A percentile compares a stretch with the other conserved stretches of the same genome.
phyloP scores from a whole-genome alignment of 1,284 basidiomycete genomes.

The Agroathelia rolfsii region DNA sequence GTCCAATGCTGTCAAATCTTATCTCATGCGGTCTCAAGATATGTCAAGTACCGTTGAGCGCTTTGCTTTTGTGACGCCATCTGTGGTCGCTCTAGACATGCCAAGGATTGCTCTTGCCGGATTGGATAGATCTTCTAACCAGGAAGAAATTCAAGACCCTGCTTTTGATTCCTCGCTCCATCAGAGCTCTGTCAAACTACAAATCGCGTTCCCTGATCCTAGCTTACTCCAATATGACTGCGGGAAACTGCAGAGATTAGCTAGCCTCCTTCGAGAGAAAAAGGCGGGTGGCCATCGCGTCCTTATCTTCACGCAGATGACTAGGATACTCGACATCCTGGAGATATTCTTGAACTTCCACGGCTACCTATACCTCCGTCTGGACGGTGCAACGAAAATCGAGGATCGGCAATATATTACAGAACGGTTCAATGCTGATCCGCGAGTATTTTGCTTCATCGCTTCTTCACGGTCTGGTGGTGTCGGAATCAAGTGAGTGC shows the following conservation, averaged over 20 bases:
- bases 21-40: conserved; percentile 45
- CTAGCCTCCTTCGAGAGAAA: conserved; percentile 70
- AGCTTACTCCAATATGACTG: conserved; percentile 93
- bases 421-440: conserved; percentile 91
- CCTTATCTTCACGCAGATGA: conserved; percentile 98
- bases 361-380: conserved; percentile 85
- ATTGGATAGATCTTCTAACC: no score
- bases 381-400: conserved; percentile 93
- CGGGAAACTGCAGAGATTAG: conserved; percentile 86
- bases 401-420: conserved; percentile 94
- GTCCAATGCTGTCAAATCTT: conserved; percentile 49
- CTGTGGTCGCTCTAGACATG: conserved; percentile 71
- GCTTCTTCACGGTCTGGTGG: conserved; percentile 90
- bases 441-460: conserved; percentile 89
- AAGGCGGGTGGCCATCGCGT: conserved; percentile 84
- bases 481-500: conserved; percentile 85
- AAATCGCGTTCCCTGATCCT: conserved; percentile 90
- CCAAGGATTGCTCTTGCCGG: conserved; percentile 50
- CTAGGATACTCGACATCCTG: conserved; percentile 86
- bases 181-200: conserved; percentile 69
- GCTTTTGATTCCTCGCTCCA: conserved; percentile 66
- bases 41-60: conserved; percentile 52
- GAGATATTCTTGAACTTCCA: conserved; percentile 91
- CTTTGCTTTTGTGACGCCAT: conserved; percentile 81
- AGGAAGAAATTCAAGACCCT: conserved; percentile 22